These are phyloP conservation scores for Haberlea rhodopensis DNA, from an alignment of 257 asterid genomes.

Conservation along the genomic window DNA sequence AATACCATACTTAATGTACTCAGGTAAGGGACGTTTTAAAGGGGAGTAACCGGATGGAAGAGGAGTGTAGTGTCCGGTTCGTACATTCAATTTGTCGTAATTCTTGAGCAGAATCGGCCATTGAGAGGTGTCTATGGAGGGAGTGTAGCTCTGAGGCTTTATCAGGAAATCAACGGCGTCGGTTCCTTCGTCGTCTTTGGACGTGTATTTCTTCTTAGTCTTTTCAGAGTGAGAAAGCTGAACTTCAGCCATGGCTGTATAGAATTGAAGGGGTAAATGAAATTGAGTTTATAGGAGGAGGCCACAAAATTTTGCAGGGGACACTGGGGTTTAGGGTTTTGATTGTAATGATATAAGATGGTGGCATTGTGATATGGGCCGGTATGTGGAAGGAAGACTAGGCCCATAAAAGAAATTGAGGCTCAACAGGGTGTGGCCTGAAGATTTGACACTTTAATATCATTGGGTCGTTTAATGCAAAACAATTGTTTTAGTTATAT, in stretches of 20 bases:
- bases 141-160: constrained; percentile 82
- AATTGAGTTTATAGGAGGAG: constrained; percentile 27
- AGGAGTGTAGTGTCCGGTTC: constrained; percentile 97
- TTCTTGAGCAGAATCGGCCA: constrained; percentile 94
- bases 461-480: too few species aligned
- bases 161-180: constrained; percentile 50
- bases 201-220: constrained; percentile 55
- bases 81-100: constrained; percentile 75
- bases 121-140: constrained; percentile 72
- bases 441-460: too few species aligned
- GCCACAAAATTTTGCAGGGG: constrained; percentile 5
- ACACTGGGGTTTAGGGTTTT: constrained; percentile 50
- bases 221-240: constrained; percentile 64
- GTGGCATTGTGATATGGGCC: constrained; percentile 11
- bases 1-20: constrained; percentile 81
- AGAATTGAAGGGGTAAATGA: background rate
- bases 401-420: constrained; percentile 1
- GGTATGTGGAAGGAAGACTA: background rate
- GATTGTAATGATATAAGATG: constrained; percentile 9
- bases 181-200: constrained; percentile 30
- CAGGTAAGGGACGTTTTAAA: constrained; percentile 67
- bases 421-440: background rate
- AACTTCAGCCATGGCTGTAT: constrained; percentile 61
- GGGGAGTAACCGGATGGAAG: constrained; percentile 85
- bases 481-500: too few species aligned